Evolutionary conservation across 495 filamentous ascomycete species (phyloP).

Genomic region (Platismatia glauca): DNA sequence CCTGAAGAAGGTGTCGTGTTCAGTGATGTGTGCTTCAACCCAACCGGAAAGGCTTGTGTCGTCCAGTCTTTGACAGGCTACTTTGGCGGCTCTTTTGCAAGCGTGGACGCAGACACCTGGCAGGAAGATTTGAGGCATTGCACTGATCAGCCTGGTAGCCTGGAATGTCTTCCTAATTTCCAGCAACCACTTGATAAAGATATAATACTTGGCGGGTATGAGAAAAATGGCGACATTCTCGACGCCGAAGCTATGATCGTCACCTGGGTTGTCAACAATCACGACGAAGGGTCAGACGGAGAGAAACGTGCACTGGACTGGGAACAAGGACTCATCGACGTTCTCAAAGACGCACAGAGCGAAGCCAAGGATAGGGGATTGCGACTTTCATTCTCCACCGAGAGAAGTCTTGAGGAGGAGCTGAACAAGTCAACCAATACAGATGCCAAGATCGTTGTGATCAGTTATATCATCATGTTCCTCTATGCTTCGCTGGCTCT

Average conservation of each 20-base stretch:
- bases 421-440: constrained; percentile 94
- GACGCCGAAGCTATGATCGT: constrained; percentile 71
- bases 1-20: constrained; percentile 52
- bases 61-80: constrained; percentile 85
- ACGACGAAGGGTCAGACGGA: constrained; percentile 58
- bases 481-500: constrained; percentile 87
- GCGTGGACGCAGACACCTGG: constrained; percentile 60
- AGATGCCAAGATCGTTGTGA: constrained; percentile 90
- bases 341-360: constrained; percentile 63
- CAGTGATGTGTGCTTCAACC: constrained; percentile 88
- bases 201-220: constrained; percentile 76
- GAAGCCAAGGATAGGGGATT: constrained; percentile 73
- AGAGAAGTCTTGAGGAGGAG: constrained; percentile 87
- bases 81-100: constrained; percentile 58
- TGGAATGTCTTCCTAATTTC: constrained; percentile 72
- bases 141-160: constrained; percentile 60
- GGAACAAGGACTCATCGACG: constrained; percentile 65
- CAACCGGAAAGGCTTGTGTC: constrained; percentile 80
- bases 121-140: constrained; percentile 57
- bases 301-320: constrained; percentile 74
- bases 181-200: constrained; percentile 74
- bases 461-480: constrained; percentile 99
- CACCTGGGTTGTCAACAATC: constrained; percentile 95
- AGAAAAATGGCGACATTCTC: constrained; percentile 55
- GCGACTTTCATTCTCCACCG: constrained; percentile 85